These are phyloP conservation scores for Pyrenula massariospora DNA, from an alignment of 495 filamentous ascomycete genomes.

Conservation along the genomic window DNA sequence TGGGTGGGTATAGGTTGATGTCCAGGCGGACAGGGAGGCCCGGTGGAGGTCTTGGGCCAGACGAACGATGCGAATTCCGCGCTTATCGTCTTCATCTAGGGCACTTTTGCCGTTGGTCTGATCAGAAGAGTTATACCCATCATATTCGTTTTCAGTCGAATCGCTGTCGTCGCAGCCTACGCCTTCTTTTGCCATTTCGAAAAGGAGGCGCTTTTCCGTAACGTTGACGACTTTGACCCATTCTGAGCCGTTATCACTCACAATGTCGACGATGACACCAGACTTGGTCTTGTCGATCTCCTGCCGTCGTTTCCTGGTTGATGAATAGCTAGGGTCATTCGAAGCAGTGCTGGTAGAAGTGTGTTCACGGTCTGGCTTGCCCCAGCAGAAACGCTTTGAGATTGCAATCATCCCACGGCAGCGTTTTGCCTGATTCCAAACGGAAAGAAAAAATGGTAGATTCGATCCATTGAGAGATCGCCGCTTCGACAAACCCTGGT, in stretches of 20 bases:
- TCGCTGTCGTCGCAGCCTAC: slow-evolving; percentile 32
- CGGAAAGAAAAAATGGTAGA: not conserved
- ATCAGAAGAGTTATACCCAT: slow-evolving; percentile 18
- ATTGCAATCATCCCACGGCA: not conserved
- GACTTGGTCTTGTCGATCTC: not conserved
- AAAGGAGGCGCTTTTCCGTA: slow-evolving; percentile 41
- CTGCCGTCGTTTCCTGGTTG: too few relatives aligned
- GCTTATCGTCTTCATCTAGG: slow-evolving; percentile 32
- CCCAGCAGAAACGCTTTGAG: not conserved
- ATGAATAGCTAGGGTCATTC: too few relatives aligned
- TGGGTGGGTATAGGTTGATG: slow-evolving; percentile 47
- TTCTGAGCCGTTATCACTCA: slow-evolving; percentile 40
- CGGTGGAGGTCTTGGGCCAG: slow-evolving; percentile 40
- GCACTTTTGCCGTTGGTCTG: slow-evolving; percentile 13
- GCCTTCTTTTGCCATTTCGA: slow-evolving; percentile 53
- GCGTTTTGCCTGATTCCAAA: not conserved
- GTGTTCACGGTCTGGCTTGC: not conserved
- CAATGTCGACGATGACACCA: slow-evolving; percentile 34
- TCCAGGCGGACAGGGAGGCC: slow-evolving; percentile 34
- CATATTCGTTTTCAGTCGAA: slow-evolving; percentile 18
- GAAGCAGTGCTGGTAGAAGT: too few relatives aligned
- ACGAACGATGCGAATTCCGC: slow-evolving; percentile 40
- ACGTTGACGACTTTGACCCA: slow-evolving; percentile 55
- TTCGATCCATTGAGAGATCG: not conserved
- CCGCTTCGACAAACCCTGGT: too few relatives aligned